Conservation (phyloP, 352 stramenopile species). For the Pythium insidiosum region DNA sequence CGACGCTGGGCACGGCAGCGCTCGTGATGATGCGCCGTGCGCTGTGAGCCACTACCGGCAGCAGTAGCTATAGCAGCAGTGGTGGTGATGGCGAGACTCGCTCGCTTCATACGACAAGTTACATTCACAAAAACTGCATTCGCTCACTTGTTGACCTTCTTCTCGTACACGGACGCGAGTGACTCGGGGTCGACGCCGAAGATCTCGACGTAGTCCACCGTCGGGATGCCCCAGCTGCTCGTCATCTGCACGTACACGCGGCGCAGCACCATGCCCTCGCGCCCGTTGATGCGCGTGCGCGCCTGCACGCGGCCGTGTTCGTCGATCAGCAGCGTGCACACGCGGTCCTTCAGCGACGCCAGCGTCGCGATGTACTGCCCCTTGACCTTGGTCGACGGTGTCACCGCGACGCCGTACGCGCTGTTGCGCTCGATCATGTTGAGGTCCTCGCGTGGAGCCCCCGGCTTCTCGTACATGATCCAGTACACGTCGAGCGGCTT, state of each 20-base stretch:
- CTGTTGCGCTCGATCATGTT: constrained; percentile 84
- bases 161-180: constrained; percentile 64
- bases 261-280: constrained; percentile 52
- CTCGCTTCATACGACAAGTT: too few relatives aligned
- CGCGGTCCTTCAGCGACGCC: constrained; percentile 64
- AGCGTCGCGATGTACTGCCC: constrained; percentile 41
- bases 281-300: constrained; percentile 59
- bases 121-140: too few relatives aligned
- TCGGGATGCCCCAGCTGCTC: constrained; percentile 72
- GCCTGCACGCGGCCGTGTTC: constrained; percentile 46
- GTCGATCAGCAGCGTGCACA: constrained; percentile 50
- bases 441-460: constrained; percentile 60
- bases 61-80: too few relatives aligned
- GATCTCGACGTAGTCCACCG: constrained; percentile 78
- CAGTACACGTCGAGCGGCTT: constrained; percentile 75
- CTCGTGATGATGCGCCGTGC: constrained; percentile 76
- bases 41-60: constrained; percentile 15
- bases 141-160: constrained; percentile 70
- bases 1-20: constrained; percentile 57
- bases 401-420: constrained; percentile 56
- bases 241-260: constrained; percentile 83
- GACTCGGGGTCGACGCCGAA: constrained; percentile 64
- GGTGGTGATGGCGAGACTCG: too few relatives aligned
- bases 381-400: constrained; percentile 15
- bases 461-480: constrained; percentile 83